A percentile compares a stretch with the other conserved stretches of the same genome.
Evolutionary conservation across 306 rosid genomes (phyloP).

Genomic region (Acacia confusa): DNA sequence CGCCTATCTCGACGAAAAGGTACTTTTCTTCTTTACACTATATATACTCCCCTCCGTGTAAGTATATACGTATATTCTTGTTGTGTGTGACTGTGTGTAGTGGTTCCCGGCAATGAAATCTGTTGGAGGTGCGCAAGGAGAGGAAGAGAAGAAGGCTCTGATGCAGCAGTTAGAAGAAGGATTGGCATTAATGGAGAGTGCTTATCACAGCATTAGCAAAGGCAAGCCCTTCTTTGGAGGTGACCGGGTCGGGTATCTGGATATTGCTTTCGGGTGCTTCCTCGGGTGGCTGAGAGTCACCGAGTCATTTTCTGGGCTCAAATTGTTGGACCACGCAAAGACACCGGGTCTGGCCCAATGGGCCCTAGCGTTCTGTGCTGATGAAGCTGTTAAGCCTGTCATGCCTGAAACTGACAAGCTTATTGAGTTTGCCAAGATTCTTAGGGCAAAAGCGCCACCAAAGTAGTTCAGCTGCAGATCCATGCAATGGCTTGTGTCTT

Average conservation of each 20-base stretch:
- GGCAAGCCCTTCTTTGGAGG: slow-evolving; percentile 61
- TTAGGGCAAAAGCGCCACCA: slow-evolving; percentile 12
- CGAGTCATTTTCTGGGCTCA: slow-evolving; percentile 40
- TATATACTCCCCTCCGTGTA: no score
- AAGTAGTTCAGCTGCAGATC: neutral
- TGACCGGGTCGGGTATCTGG: slow-evolving; percentile 53
- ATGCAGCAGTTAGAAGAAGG: slow-evolving; percentile 40
- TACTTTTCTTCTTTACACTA: neutral
- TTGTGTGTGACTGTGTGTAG: slow-evolving; percentile 37
- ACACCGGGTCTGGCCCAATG: slow-evolving; percentile 50
- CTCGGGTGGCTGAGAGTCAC: slow-evolving; percentile 55
- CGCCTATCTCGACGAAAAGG: slow-evolving; percentile 49
- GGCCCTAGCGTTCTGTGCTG: slow-evolving; percentile 42
- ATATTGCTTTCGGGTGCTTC: slow-evolving; percentile 57
- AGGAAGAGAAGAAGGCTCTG: slow-evolving; percentile 44
- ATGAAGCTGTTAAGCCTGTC: slow-evolving; percentile 47
- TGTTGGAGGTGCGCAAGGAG: slow-evolving; percentile 31
- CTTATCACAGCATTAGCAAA: slow-evolving; percentile 41
- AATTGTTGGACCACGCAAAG: slow-evolving; percentile 43
- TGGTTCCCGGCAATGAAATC: slow-evolving; percentile 47
- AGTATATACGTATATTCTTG: no score
- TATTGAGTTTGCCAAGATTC: slow-evolving; percentile 39
- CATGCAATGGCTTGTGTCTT: neutral
- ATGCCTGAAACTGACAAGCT: slow-evolving; percentile 57
- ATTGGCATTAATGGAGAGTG: slow-evolving; percentile 45